Evolutionary conservation across 495 filamentous ascomycete genomes (phyloP), one percentile per base, ranked within the genome.

Genomic region (Aspergillus sclerotioniger): DNA sequence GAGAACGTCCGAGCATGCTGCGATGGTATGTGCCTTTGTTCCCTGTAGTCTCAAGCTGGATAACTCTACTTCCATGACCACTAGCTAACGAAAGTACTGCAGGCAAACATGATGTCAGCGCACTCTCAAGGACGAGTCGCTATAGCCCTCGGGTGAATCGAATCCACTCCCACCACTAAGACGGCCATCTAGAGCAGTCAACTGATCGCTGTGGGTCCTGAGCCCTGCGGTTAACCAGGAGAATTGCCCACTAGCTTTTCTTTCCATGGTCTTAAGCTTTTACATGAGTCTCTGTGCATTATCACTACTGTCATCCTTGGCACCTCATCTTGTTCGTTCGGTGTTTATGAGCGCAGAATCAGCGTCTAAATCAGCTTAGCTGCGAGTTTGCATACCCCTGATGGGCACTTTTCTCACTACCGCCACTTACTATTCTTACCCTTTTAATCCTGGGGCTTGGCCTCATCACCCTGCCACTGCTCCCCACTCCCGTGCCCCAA

Each of bases 1-100:
- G 95, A 96, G 76, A 96, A 98, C 67, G 94, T 98, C 49, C 81
- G 94, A 68, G 92, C 92, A 53, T 98, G 94, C 76, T 98, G 94
- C 72, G 94, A 97, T 84, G 94, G 91, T 93, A 57, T 53, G 56
- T 50, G 49, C 37, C 13, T 39, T 19, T 25, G 37, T 43, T 20
- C 13, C 28, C 28, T 37, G 47, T 57, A 52, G 21, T 54, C 60
- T 55, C 63, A 73, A 65, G 75, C 35, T 60, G 25, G 47, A 63
- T 55, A 54, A 25, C 25, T 5, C 5, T 25, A 5, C 25, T 25
- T 25, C 25, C 44, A 7, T 21, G 6, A 46, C n/a, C 12, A 16
- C 25, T 17, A 3, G 16, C 47, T 29, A 32, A 31, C 25, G 16
- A 16, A 16, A 6, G 28, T 19, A 51, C 5, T 15, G 35, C 19